A percentile compares a stretch with the other conserved stretches of the same genome.
phyloP scores from a whole-genome alignment of 495 filamentous ascomycete genomes.

The Niebla homalea region DNA sequence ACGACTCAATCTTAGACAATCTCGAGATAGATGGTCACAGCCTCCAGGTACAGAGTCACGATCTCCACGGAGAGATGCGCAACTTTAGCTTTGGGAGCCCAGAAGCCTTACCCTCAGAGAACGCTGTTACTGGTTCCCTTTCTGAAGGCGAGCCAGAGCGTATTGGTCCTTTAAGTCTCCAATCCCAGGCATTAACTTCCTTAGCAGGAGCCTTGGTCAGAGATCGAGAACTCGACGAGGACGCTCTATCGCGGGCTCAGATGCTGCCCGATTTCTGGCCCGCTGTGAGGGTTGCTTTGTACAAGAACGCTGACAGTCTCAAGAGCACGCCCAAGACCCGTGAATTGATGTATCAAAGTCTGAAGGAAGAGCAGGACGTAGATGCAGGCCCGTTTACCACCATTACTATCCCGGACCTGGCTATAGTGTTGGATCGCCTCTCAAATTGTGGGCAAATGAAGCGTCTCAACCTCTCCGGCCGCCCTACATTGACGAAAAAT shows the following conservation, averaged over 20 bases:
- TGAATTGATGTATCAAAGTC: background rate
- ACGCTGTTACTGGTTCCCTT: background rate
- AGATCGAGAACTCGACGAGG: background rate
- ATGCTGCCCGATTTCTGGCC: constrained; percentile 6
- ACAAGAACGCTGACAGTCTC: background rate
- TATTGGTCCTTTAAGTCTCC: background rate
- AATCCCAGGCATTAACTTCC: background rate
- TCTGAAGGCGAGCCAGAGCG: background rate
- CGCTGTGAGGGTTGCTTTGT: background rate
- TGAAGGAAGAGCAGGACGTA: background rate
- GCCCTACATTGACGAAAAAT: background rate
- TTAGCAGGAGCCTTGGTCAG: background rate
- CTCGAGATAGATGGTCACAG: background rate
- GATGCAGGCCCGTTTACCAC: background rate
- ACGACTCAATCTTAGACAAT: background rate
- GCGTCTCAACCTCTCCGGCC: background rate
- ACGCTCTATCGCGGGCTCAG: background rate
- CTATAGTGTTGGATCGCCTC: background rate
- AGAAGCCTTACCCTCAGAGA: too few species aligned
- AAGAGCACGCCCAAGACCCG: background rate
- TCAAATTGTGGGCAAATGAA: background rate
- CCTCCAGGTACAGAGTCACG: background rate
- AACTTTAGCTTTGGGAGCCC: background rate
- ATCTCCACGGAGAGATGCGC: too few species aligned
- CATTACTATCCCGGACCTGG: background rate